Evolutionary conservation across 306 rosid species (phyloP).

Genomic region (Prinsepia uniflora): DNA sequence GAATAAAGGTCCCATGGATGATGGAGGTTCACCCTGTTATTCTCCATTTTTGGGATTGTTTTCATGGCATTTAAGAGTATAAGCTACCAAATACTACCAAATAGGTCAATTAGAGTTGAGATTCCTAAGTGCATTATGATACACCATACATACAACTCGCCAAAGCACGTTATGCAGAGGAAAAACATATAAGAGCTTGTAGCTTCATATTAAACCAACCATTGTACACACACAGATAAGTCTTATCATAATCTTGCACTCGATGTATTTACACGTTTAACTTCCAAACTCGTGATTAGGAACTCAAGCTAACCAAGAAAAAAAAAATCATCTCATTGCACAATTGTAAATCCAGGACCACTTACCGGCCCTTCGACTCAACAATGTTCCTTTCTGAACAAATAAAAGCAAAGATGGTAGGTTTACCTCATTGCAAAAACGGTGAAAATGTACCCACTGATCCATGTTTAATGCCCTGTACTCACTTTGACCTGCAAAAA

Average conservation of each 20-base stretch:
- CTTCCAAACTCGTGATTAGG: background rate
- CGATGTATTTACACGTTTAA: background rate
- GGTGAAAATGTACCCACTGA: conserved; percentile 59
- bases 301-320: background rate
- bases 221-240: background rate
- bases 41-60: background rate
- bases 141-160: background rate
- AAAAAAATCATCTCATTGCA: background rate
- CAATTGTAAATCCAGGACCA: background rate
- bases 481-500: conserved; percentile 51
- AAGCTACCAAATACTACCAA: background rate
- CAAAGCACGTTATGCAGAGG: background rate
- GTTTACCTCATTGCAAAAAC: conserved; percentile 56
- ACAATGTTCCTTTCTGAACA: background rate
- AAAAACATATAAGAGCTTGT: background rate
- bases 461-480: conserved; percentile 54
- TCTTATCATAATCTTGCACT: background rate
- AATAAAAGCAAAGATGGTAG: background rate
- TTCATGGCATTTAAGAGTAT: background rate
- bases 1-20: no score
- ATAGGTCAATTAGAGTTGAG: background rate
- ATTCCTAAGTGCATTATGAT: background rate
- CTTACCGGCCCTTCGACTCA: conserved; percentile 3
- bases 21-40: background rate
- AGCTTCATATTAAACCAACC: background rate